A percentile compares a stretch with the other conserved stretches of the same genome.
Conservation (phyloP, 108 stramenopile genomes). For the Poteriospumella lacustris region DNA sequence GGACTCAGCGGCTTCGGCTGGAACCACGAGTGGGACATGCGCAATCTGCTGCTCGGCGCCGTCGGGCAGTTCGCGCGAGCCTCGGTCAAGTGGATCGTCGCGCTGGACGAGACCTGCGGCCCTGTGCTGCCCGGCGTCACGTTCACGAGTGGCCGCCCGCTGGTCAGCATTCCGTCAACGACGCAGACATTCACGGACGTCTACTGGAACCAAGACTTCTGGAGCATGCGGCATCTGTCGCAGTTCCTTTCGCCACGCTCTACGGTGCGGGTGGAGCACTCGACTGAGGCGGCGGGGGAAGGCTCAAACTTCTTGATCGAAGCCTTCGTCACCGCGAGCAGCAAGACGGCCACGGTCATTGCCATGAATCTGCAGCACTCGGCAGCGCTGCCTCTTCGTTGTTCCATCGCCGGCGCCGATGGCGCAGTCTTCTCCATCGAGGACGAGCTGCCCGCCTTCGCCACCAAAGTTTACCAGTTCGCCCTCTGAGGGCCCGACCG, state of each 20-base stretch:
- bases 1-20: background rate
- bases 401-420: background rate
- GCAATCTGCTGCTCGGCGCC: background rate
- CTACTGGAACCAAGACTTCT: background rate
- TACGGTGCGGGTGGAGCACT: background rate
- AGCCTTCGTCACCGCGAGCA: background rate
- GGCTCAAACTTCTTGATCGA: background rate
- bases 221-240: background rate
- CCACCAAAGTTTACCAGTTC: background rate
- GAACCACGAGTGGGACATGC: background rate
- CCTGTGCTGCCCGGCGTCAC: background rate
- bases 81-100: background rate
- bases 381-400: background rate
- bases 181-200: background rate
- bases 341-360: background rate
- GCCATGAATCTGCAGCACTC: background rate
- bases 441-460: background rate
- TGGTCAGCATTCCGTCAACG: background rate
- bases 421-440: background rate
- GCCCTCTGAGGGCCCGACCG: too few species aligned
- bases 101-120: background rate
- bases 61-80: background rate
- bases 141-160: background rate
- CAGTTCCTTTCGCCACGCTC: background rate
- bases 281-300: background rate